These are phyloP conservation scores for Lactifluus pinguis DNA, from an alignment of 768 basidiomycete species.

Conservation along the genomic window DNA sequence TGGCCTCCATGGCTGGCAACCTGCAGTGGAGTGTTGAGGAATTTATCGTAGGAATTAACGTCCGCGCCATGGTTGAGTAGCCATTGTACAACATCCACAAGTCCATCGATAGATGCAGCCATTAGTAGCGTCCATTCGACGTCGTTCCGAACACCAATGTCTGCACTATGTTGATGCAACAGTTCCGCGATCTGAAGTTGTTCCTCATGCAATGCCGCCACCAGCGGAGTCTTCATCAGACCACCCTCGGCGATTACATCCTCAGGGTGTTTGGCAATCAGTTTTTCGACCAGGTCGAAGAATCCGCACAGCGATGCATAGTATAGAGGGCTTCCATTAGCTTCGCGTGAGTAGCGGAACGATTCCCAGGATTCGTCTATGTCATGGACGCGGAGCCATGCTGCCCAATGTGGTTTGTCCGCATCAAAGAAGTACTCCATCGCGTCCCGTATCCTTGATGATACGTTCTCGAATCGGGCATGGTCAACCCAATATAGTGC, in stretches of 20 bases:
- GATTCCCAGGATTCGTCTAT: background rate
- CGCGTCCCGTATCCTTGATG: background rate
- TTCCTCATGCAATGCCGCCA: background rate
- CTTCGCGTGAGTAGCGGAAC: background rate
- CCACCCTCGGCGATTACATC: background rate
- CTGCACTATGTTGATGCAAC: background rate
- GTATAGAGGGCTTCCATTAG: background rate
- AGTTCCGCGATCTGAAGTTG: background rate
- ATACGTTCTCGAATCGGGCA: background rate
- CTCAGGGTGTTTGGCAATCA: background rate
- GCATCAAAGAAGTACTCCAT: background rate
- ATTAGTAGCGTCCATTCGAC: rapidly evolving
- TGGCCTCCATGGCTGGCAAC: background rate
- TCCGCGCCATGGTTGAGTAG: background rate
- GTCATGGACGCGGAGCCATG: background rate
- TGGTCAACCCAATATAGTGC: background rate
- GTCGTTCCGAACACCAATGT: background rate
- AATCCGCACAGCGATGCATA: background rate
- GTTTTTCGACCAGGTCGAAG: background rate
- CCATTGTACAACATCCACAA: background rate
- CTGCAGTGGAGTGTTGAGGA: background rate
- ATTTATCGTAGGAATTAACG: too few relatives aligned
- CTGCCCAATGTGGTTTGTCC: background rate
- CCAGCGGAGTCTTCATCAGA: background rate
- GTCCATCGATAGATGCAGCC: rapidly evolving